These are phyloP conservation scores for Boechera divaricarpa DNA, from an alignment of 345 rosid genomes.

Conservation along the genomic window DNA sequence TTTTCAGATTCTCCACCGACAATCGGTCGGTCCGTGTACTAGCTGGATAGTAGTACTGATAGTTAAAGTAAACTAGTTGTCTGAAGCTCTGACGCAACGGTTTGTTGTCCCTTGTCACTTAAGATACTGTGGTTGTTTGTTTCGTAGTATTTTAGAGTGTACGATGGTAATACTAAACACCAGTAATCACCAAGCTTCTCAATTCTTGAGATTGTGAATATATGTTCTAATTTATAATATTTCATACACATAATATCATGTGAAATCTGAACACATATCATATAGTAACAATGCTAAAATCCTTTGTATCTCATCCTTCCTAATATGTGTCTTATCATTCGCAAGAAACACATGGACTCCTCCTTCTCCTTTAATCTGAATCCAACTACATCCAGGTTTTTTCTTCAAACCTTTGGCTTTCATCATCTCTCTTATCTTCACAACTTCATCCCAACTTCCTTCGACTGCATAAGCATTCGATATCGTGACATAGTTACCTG, in stretches of 20 bases:
- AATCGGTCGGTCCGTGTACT: constrained; percentile 34
- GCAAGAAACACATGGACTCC: constrained; percentile 57
- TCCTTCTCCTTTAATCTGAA: constrained; percentile 46
- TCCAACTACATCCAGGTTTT: constrained; percentile 68
- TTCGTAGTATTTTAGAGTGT: neutral
- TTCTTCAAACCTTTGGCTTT: constrained; percentile 59
- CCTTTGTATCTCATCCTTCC: constrained; percentile 42
- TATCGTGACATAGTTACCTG: constrained; percentile 59
- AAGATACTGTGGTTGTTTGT: neutral
- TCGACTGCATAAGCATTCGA: constrained; percentile 61
- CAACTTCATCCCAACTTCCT: constrained; percentile 59
- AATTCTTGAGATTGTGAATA: neutral
- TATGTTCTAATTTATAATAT: neutral
- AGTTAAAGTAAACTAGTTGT: constrained; percentile 9
- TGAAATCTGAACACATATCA: constrained; percentile 34
- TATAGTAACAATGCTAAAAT: constrained; percentile 48
- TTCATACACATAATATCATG: constrained; percentile 10
- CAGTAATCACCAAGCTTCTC: neutral
- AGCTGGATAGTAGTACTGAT: neutral
- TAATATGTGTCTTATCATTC: constrained; percentile 53
- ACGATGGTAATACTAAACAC: neutral
- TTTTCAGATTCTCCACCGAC: constrained; percentile 45
- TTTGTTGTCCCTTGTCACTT: constrained; percentile 29
- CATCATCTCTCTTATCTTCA: constrained; percentile 56
- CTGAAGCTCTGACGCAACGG: constrained; percentile 33